Base-by-base conservation (phyloP, 2,329 filamentous ascomycete species). In the Podosphaera xanthii region DNA sequence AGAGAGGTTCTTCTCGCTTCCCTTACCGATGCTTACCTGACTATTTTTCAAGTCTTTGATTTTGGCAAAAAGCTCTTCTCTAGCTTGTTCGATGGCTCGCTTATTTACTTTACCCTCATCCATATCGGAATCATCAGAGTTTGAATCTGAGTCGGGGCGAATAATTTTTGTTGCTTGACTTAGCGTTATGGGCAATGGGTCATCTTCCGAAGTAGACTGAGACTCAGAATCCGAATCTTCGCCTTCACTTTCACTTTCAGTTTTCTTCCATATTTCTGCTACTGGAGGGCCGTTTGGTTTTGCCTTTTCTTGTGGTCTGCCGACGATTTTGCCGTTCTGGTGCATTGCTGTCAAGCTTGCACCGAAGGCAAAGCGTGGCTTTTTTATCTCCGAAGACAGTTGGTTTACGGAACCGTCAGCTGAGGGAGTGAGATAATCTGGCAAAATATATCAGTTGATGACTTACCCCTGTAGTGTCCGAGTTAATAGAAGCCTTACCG, bases 231-330 rank as follows among this genome's bases (percentile, higher is more conserved):
- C 38, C n/a, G 59, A 60, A 8, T 36, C 52, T 50, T 60, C 58
- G 44, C 35, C 50, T 53, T 59, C 61, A 54, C 53, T 52, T 22
- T 62, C 59, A 36, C 22, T 46, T 22, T 33, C 49, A 31, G 53
- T 12, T 54, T 52, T 14, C 31, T 42, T 48, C 33, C 14, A n/a
- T 5, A 22, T 46, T 3, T 30, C n/a, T 46, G 22, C 33, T 31
- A 6, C n/a, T 5, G 33, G 22, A 10, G 31, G 38, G 9, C 22
- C 33, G 8, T 33, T 34, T 35, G 40, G 7, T 34, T n/a, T 57
- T 44, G 3, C 9, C 31, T 5, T 46, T 12, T 38, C 10, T 14
- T 57, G n/a, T 10, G 42, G 34, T 33, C n/a, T 31, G 14, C 55
- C 12, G 12, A 57, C 30, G 35, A 57, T 35, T n/a, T 40, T 30